These are phyloP conservation scores for Termitomyces sp. DNA, from an alignment of 768 basidiomycete genomes.

Conservation along the genomic window DNA sequence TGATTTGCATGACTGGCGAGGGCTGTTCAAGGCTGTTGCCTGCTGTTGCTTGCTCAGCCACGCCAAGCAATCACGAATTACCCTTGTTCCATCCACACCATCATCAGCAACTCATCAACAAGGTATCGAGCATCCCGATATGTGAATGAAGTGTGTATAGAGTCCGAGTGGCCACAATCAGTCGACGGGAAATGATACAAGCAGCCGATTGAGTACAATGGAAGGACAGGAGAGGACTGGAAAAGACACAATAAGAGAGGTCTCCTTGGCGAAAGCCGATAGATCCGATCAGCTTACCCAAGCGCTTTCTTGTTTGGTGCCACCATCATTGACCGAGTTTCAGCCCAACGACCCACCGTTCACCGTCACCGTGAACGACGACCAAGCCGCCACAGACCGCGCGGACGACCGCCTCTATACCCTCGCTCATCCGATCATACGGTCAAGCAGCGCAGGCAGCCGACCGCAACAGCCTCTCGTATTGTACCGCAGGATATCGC, in stretches of 20 bases:
- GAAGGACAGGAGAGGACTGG: neutral
- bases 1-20: neutral
- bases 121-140: too few species aligned
- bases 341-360: constrained; percentile 6
- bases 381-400: constrained; percentile 2
- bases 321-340: constrained; percentile 5
- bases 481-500: constrained; percentile 1
- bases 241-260: neutral
- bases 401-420: constrained; percentile 6
- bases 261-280: constrained; percentile 17
- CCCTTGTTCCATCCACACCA: too few species aligned
- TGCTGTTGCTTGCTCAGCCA: neutral
- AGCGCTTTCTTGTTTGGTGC: constrained; percentile 9
- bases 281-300: constrained; percentile 16
- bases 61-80: neutral
- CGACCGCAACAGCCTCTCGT: constrained; percentile 1
- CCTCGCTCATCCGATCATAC: neutral
- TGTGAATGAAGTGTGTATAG: neutral
- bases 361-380: constrained; percentile 10
- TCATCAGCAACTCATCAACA: too few species aligned
- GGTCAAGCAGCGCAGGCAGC: constrained; percentile 2
- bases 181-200: too few species aligned
- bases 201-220: too few species aligned
- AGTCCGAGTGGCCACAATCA: neutral
- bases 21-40: constrained; percentile 1